Evolutionary conservation across 2,329 filamentous ascomycete genomes (phyloP).

Genomic region (Ascochyta lentis): DNA sequence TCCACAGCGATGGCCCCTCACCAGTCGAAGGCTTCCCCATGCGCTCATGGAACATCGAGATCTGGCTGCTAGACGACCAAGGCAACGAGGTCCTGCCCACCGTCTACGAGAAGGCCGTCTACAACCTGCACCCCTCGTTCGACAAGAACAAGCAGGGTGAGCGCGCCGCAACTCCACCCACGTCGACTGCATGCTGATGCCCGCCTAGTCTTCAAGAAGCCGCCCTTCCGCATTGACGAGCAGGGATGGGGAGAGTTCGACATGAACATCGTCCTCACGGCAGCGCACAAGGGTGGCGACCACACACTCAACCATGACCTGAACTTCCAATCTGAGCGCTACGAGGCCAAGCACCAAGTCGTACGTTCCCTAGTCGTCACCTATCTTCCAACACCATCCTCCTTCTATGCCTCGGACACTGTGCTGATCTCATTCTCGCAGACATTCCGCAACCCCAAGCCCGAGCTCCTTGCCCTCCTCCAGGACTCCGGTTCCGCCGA

Average conservation of each 20-base stretch:
- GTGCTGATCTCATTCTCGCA: constrained; percentile 36
- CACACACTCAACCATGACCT: constrained; percentile 84
- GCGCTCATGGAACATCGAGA: constrained; percentile 87
- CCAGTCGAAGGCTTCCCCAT: constrained; percentile 89
- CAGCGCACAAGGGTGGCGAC: constrained; percentile 84
- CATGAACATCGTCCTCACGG: constrained; percentile 83
- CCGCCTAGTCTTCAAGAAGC: constrained; percentile 68
- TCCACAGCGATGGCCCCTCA: constrained; percentile 74
- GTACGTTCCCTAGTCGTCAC: constrained; percentile 52
- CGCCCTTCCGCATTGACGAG: constrained; percentile 88
- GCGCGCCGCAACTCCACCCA: constrained; percentile 2
- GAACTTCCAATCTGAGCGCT: constrained; percentile 82
- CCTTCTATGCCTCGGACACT: background rate
- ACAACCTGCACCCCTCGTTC: constrained; percentile 94
- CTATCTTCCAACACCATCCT: background rate
- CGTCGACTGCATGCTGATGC: background rate
- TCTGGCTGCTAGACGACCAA: constrained; percentile 83
- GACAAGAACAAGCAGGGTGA: constrained; percentile 83
- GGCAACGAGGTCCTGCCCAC: constrained; percentile 83
- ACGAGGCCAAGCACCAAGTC: constrained; percentile 82
- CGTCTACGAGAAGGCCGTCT: constrained; percentile 90
- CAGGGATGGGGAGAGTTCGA: constrained; percentile 99
- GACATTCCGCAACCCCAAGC: constrained; percentile 91
- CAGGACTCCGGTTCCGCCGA: constrained; percentile 82
- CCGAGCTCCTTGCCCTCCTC: constrained; percentile 78